These are phyloP conservation scores for Cornus controversa DNA, from an alignment of 148 eudicot species.

Conservation along the genomic window DNA sequence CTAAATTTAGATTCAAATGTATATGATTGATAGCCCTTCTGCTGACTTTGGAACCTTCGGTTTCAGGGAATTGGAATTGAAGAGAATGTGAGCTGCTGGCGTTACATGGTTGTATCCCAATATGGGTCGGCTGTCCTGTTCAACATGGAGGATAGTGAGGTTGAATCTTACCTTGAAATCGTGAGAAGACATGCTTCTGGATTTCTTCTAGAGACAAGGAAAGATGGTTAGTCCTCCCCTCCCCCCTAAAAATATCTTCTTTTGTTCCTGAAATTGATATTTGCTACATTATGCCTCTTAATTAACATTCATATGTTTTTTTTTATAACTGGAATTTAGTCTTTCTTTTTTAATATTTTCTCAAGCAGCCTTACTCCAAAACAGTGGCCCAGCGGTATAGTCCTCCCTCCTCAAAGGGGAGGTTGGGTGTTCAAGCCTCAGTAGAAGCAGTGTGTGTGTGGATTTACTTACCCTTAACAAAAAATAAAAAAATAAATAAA, in stretches of 20 bases:
- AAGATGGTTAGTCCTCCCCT: slow-evolving; percentile 57
- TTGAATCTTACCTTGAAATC: slow-evolving; percentile 63
- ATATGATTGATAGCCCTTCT: not conserved
- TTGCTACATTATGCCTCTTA: not conserved
- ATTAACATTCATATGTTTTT: too few species aligned
- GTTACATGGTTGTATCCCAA: slow-evolving; percentile 87
- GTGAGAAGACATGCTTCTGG: slow-evolving; percentile 87
- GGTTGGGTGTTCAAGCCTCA: too few species aligned
- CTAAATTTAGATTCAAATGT: not conserved
- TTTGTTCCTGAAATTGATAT: not conserved
- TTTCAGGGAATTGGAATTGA: slow-evolving; percentile 50
- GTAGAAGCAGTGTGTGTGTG: too few species aligned
- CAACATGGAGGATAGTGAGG: slow-evolving; percentile 83
- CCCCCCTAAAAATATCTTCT: not conserved
- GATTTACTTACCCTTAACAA: too few species aligned
- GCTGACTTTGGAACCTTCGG: slow-evolving; percentile 9
- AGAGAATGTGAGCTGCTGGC: slow-evolving; percentile 34
- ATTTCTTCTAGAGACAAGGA: slow-evolving; percentile 67
- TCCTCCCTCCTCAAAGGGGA: too few species aligned
- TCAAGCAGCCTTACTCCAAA: too few species aligned
- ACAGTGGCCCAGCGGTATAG: too few species aligned
- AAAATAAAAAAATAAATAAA: too few species aligned
- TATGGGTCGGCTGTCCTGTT: slow-evolving; percentile 90
- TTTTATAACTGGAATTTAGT: too few species aligned
- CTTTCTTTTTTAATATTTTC: too few species aligned